Evolutionary conservation across 805 yeast species (phyloP).

Genomic region (Pichia sporocuriosa): DNA sequence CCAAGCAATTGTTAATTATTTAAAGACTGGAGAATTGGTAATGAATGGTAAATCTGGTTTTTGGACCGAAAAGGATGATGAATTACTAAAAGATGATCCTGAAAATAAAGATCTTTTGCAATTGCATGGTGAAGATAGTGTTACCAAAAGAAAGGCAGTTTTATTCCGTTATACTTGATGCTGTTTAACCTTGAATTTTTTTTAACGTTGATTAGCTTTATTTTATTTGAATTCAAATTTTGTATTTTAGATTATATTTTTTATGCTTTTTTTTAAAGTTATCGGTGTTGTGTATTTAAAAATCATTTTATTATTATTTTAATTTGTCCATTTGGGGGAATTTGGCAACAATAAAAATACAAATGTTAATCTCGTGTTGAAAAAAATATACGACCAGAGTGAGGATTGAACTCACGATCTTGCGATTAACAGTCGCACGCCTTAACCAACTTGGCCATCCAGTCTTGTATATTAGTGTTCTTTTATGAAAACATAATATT

Average conservation of each 20-base stretch:
- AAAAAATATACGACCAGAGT: slow-evolving; percentile 39
- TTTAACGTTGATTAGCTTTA: no score
- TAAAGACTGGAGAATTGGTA: slow-evolving; percentile 25
- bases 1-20: slow-evolving; percentile 26
- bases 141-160: slow-evolving; percentile 28
- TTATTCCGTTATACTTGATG: slow-evolving; percentile 13
- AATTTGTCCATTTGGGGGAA: no score
- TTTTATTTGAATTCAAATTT: background rate
- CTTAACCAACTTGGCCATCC: slow-evolving; percentile 56
- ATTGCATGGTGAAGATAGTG: slow-evolving; percentile 28
- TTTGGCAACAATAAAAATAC: background rate
- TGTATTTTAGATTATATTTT: background rate
- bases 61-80: slow-evolving; percentile 30
- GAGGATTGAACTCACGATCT: slow-evolving; percentile 59
- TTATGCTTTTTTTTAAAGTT: background rate
- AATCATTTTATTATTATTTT: no score
- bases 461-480: slow-evolving; percentile 34
- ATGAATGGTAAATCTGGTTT: slow-evolving; percentile 25
- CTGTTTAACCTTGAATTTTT: background rate
- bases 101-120: slow-evolving; percentile 20
- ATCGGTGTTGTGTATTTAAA: no score
- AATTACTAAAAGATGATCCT: slow-evolving; percentile 21
- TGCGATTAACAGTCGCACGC: slow-evolving; percentile 62
- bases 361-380: no score
- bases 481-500: no score